A percentile compares a stretch with the other conserved stretches of the same genome.
These are phyloP conservation scores for Cadophora sp. DNA, from an alignment of 2,329 filamentous ascomycete genomes.

Conservation along the genomic window DNA sequence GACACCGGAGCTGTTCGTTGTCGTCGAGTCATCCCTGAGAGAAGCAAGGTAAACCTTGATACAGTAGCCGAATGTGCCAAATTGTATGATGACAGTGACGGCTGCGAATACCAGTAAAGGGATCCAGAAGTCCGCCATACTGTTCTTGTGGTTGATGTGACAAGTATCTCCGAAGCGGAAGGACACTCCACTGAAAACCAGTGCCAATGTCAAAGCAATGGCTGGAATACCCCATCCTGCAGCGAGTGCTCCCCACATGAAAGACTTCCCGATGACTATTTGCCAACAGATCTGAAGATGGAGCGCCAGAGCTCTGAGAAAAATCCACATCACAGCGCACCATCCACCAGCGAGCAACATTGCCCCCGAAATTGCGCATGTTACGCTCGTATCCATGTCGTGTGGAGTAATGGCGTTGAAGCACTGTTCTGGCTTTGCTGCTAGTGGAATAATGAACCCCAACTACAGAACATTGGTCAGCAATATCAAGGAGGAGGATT, in stretches of 20 bases:
- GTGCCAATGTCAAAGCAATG: slow-evolving; percentile 75
- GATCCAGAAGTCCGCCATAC: slow-evolving; percentile 87
- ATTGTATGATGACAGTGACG: slow-evolving; percentile 78
- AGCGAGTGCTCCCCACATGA: slow-evolving; percentile 85
- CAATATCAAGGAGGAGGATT: slow-evolving; percentile 16
- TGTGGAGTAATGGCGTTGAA: slow-evolving; percentile 91
- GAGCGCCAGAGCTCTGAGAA: slow-evolving; percentile 86
- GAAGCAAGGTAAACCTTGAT: slow-evolving; percentile 93
- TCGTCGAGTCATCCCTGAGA: slow-evolving; percentile 73
- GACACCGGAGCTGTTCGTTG: slow-evolving; percentile 74
- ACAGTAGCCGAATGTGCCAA: slow-evolving; percentile 89
- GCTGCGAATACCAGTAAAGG: slow-evolving; percentile 82
- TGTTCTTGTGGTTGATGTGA: slow-evolving; percentile 90
- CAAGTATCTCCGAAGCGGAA: slow-evolving; percentile 91
- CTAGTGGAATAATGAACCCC: slow-evolving; percentile 89
- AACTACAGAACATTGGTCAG: slow-evolving; percentile 57
- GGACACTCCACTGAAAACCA: slow-evolving; percentile 88
- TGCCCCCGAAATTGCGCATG: slow-evolving; percentile 88
- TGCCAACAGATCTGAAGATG: slow-evolving; percentile 99
- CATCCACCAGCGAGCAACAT: slow-evolving; percentile 88
- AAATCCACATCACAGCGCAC: slow-evolving; percentile 86
- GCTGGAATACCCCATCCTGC: slow-evolving; percentile 86
- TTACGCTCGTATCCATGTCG: slow-evolving; percentile 81
- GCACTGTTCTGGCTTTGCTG: slow-evolving; percentile 79
- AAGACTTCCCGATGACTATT: slow-evolving; percentile 82